Evolutionary conservation across 371 early-diverging fungal genomes (phyloP).

Genomic region (Mucor sp.): DNA sequence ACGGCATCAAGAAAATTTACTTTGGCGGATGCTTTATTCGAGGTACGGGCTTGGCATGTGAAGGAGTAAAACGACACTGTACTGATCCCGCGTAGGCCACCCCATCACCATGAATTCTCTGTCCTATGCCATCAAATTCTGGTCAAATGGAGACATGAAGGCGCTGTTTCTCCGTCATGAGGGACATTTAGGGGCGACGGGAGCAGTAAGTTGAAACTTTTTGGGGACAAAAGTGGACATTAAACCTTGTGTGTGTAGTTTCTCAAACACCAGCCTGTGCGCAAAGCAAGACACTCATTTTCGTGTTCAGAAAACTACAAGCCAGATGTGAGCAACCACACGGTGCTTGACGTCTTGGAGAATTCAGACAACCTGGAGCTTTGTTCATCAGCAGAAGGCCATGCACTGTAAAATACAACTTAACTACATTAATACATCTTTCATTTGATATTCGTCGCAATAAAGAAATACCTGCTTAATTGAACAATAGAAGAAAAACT

Average conservation of each 20-base stretch:
- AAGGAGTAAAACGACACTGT: no score
- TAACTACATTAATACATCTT: not conserved
- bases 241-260: conserved; percentile 35
- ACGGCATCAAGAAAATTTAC: conserved; percentile 86
- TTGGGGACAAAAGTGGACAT: not conserved
- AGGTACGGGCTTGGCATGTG: no score
- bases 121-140: conserved; percentile 94
- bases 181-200: conserved; percentile 94
- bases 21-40: conserved; percentile 97
- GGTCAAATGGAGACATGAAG: conserved; percentile 94
- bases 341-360: conserved; percentile 16
- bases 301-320: conserved; percentile 65
- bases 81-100: conserved; percentile 59
- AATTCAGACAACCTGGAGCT: conserved; percentile 24
- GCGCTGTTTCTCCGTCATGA: conserved; percentile 95
- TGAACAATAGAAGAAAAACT: no score
- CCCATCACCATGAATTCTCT: conserved; percentile 95
- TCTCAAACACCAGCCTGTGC: conserved; percentile 53
- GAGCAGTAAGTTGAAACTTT: conserved; percentile 61
- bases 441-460: not conserved
- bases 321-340: conserved; percentile 12
- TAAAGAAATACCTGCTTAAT: not conserved
- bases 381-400: conserved; percentile 5
- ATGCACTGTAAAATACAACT: conserved; percentile 23
- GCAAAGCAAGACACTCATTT: conserved; percentile 50